Conservation (phyloP, 345 rosid species). For the Trapa bicornis region DNA sequence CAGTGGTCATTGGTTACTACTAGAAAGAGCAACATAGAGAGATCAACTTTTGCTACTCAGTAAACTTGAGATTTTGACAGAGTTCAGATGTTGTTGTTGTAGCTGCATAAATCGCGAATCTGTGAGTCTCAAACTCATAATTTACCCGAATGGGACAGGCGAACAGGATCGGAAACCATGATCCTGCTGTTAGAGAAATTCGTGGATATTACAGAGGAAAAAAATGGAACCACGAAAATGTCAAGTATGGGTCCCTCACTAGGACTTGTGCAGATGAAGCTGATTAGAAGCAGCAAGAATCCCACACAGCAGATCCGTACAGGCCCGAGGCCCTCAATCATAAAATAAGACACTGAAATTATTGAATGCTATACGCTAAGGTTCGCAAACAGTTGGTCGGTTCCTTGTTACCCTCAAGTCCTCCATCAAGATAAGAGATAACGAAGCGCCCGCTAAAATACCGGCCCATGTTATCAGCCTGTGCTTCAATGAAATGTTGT, state of each 20-base stretch:
- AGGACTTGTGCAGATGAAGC: background rate
- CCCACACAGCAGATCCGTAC: slow-evolving; percentile 1
- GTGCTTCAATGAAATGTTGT: no score
- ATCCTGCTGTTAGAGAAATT: background rate
- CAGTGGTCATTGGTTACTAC: slow-evolving; percentile 2
- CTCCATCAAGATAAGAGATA: no score
- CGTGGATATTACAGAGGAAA: background rate
- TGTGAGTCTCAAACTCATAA: background rate
- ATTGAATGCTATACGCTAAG: background rate
- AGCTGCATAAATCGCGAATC: background rate
- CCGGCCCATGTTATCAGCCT: no score
- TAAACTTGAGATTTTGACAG: background rate
- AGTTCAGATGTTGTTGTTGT: background rate
- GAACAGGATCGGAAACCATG: background rate
- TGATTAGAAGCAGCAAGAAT: slow-evolving; percentile 3
- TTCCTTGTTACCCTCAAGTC: background rate
- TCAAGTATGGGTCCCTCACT: slow-evolving; percentile 5
- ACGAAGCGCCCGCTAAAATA: no score
- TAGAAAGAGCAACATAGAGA: background rate
- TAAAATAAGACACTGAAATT: slow-evolving; percentile 3
- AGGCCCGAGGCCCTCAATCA: background rate
- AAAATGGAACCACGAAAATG: slow-evolving; percentile 6
- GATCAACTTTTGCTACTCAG: background rate
- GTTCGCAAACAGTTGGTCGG: background rate
- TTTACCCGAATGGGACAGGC: slow-evolving; percentile 2